Percentiles rank a stretch among this genome's conserved stretches.
Evolutionary conservation across 371 early-diverging fungal species (phyloP).

Genomic region (Syncephalis fuscata): DNA sequence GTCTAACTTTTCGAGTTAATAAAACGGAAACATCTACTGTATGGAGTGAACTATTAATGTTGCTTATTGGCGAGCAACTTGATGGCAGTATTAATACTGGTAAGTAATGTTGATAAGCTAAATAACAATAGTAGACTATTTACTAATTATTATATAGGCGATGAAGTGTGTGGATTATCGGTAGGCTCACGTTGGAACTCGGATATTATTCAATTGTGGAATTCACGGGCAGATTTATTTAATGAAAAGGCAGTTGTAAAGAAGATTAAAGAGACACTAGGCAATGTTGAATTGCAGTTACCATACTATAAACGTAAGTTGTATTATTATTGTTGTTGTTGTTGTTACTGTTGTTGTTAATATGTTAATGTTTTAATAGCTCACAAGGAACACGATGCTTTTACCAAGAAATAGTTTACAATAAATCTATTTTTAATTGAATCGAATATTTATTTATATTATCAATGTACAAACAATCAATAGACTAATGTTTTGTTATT

Average conservation of each 20-base stretch:
- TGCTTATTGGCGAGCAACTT: conserved; percentile 36
- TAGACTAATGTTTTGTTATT: too few species aligned
- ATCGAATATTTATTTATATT: too few species aligned
- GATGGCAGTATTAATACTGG: conserved; percentile 25
- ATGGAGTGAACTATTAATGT: conserved; percentile 38
- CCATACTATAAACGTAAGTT: conserved; percentile 44
- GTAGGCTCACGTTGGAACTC: conserved; percentile 35
- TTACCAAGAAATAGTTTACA: conserved; percentile 8
- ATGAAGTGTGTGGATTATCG: conserved; percentile 39
- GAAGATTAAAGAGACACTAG: conserved; percentile 19
- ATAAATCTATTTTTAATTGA: not conserved
- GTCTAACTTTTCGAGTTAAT: conserved; percentile 45
- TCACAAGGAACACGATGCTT: conserved; percentile 27
- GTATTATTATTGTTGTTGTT: too few species aligned
- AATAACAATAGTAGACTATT: not conserved
- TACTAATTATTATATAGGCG: conserved; percentile 11
- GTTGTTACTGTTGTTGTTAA: too few species aligned
- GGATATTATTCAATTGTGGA: conserved; percentile 48
- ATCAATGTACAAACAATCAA: too few species aligned
- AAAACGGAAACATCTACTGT: conserved; percentile 25
- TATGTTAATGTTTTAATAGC: conserved; percentile 9
- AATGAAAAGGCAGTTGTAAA: conserved; percentile 20
- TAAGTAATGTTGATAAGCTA: conserved; percentile 5
- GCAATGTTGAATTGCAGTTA: conserved; percentile 26
- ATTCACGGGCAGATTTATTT: conserved; percentile 19